Evolutionary conservation across 2,329 filamentous ascomycete species (phyloP).

Genomic region (Albifimbria verrucaria): DNA sequence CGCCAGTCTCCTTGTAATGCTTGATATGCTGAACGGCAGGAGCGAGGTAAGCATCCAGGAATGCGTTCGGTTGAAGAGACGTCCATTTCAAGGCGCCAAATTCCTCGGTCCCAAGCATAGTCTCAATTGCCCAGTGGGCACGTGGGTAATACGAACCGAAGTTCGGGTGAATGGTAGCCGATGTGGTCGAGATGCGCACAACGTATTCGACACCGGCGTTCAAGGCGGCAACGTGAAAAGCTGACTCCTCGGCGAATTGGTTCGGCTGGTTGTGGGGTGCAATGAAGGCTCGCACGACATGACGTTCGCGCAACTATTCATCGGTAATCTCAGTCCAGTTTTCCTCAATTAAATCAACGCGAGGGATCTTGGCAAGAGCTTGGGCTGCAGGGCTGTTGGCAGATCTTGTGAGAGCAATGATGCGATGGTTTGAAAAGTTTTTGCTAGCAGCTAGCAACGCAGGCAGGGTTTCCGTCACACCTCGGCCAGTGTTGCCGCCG

Average conservation of each 20-base stretch:
- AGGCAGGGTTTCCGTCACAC: background rate
- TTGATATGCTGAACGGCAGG: background rate
- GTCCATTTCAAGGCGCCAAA: conserved; percentile 1
- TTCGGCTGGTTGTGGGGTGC: background rate
- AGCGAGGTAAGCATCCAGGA: background rate
- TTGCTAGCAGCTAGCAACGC: background rate
- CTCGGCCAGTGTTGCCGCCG: conserved; percentile 1
- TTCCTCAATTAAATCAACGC: background rate
- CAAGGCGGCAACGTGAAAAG: background rate
- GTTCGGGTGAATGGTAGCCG: background rate
- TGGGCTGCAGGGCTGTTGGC: background rate
- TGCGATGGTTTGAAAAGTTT: background rate
- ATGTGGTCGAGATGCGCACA: background rate
- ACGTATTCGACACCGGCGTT: background rate
- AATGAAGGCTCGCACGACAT: background rate
- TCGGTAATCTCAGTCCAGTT: background rate
- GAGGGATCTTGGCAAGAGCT: background rate
- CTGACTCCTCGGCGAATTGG: conserved; percentile 1
- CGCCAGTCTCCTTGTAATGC: background rate
- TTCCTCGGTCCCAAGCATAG: background rate
- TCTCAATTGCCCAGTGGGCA: background rate
- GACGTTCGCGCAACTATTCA: background rate
- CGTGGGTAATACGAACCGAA: background rate
- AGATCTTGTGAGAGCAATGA: conserved; percentile 2
- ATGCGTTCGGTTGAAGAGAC: conserved; percentile 1